phyloP scores from a whole-genome alignment of 2,329 filamentous ascomycete genomes.

The Lachnellula subtilissima region DNA sequence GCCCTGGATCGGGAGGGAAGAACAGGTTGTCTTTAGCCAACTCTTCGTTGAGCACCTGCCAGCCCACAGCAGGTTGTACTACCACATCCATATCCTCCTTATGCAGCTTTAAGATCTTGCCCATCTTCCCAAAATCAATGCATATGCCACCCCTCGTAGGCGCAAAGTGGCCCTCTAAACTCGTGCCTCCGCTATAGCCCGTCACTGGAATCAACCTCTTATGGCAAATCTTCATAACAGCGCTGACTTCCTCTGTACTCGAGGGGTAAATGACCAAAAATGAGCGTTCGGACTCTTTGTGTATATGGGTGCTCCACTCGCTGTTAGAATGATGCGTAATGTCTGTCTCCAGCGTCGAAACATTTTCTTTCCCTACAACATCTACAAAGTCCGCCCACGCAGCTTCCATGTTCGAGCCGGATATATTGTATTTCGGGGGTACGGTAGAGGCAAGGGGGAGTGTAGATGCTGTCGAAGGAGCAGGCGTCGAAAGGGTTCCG shows the following conservation, averaged over 20 bases:
- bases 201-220: slow-evolving; percentile 76
- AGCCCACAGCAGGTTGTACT: slow-evolving; percentile 77
- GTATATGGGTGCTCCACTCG: slow-evolving; percentile 58
- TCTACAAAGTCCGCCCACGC: slow-evolving; percentile 65
- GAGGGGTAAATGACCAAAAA: slow-evolving; percentile 73
- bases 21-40: slow-evolving; percentile 71
- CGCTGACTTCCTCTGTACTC: slow-evolving; percentile 77
- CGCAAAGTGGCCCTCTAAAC: slow-evolving; percentile 83
- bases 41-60: slow-evolving; percentile 79
- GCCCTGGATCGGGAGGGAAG: slow-evolving; percentile 88
- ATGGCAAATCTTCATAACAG: slow-evolving; percentile 86
- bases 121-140: slow-evolving; percentile 82
- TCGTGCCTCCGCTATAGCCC: slow-evolving; percentile 82
- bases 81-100: slow-evolving; percentile 72
- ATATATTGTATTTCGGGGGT: slow-evolving; percentile 52
- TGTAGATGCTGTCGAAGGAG: slow-evolving; percentile 51
- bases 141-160: slow-evolving; percentile 79
- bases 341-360: slow-evolving; percentile 55
- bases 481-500: slow-evolving; percentile 50
- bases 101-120: slow-evolving; percentile 72
- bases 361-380: slow-evolving; percentile 59
- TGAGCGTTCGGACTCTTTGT: slow-evolving; percentile 44
- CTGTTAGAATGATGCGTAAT: slow-evolving; percentile 54
- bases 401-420: slow-evolving; percentile 60
- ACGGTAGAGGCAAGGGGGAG: slow-evolving; percentile 49